A percentile compares a stretch with the other conserved stretches of the same genome.
phyloP scores from a whole-genome alignment of 148 eudicot genomes.

The Persicaria maculosa region DNA sequence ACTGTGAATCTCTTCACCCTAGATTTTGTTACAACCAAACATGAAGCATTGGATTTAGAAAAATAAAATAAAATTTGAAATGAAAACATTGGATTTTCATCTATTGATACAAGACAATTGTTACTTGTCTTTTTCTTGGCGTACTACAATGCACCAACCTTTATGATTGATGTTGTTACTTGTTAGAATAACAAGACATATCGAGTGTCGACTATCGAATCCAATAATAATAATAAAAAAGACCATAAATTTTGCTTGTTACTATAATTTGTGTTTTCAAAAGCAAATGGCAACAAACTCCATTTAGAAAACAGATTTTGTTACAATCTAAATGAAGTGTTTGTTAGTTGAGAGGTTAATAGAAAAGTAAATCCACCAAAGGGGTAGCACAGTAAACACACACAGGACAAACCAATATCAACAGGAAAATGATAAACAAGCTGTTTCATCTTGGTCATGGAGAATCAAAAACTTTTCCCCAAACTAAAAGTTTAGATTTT shows the following conservation, averaged over 20 bases:
- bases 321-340: no score
- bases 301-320: constrained; percentile 1
- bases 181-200: background rate
- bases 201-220: background rate
- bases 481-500: constrained; percentile 4
- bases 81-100: background rate
- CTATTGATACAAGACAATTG: background rate
- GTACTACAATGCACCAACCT: background rate
- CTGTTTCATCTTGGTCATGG: background rate
- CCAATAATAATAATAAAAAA: background rate
- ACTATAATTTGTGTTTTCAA: background rate
- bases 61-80: no score
- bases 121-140: background rate
- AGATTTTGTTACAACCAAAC: background rate
- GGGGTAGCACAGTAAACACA: background rate
- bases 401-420: constrained; percentile 2
- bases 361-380: constrained; percentile 9
- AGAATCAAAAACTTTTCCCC: constrained; percentile 6
- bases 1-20: background rate
- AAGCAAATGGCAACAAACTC: constrained; percentile 1
- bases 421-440: background rate
- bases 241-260: background rate
- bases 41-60: background rate
- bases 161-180: background rate
- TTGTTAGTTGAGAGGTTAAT: constrained; percentile 6